Percentiles rank a stretch among this genome's conserved stretches.
These are phyloP conservation scores for Barnettozyma botsteinii DNA, from an alignment of 805 yeast genomes.

Conservation along the genomic window DNA sequence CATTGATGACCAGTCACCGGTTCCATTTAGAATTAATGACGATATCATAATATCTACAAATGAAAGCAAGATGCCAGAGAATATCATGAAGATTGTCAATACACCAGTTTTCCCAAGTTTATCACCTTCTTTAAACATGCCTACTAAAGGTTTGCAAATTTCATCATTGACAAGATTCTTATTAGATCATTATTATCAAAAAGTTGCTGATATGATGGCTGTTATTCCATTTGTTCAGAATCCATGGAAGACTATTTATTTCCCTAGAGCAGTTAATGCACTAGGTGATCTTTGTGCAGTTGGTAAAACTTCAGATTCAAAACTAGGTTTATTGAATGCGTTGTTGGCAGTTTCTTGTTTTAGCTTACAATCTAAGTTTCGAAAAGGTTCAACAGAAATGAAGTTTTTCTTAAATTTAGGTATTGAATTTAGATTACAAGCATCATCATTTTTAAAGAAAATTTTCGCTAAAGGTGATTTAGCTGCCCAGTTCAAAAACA, in stretches of 20 bases:
- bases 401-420: constrained; percentile 68
- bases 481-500: constrained; percentile 30
- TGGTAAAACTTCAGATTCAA: constrained; percentile 70
- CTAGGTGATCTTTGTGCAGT: constrained; percentile 73
- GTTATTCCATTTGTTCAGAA: constrained; percentile 66
- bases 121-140: constrained; percentile 33
- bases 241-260: constrained; percentile 85
- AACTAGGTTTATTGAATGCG: constrained; percentile 74
- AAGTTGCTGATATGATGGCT: constrained; percentile 76
- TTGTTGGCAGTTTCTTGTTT: constrained; percentile 77
- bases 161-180: constrained; percentile 69
- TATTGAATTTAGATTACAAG: constrained; percentile 67
- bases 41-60: constrained; percentile 18
- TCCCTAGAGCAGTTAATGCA: constrained; percentile 77
- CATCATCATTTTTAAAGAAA: constrained; percentile 57
- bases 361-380: constrained; percentile 67
- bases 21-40: constrained; percentile 4
- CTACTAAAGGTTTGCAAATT: constrained; percentile 56
- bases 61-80: constrained; percentile 42
- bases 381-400: constrained; percentile 61
- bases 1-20: too few species aligned
- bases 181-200: constrained; percentile 62
- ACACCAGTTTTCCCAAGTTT: constrained; percentile 29
- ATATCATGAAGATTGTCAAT: constrained; percentile 39
- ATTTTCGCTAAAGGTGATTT: constrained; percentile 45